A percentile compares a stretch with the other conserved stretches of the same genome.
Evolutionary conservation across 768 basidiomycete species (phyloP).

Genomic region (Lentinula boryana): DNA sequence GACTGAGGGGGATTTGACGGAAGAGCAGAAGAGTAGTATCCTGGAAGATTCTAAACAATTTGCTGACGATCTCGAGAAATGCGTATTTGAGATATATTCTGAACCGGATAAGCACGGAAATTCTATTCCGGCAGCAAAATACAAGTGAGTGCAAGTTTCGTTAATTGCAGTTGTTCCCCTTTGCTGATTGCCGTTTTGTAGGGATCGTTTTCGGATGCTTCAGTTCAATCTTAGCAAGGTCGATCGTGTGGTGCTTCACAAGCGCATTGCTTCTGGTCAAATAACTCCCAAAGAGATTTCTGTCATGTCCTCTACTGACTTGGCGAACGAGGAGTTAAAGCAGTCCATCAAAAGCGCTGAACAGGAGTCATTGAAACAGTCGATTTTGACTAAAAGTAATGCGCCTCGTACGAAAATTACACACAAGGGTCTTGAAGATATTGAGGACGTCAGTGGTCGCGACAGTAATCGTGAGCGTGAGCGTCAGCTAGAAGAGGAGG

Average conservation of each 20-base stretch:
- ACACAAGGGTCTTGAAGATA: constrained; percentile 89
- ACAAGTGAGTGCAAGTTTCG: constrained; percentile 55
- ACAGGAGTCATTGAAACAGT: constrained; percentile 78
- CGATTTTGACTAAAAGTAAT: constrained; percentile 68
- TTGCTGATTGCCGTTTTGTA: constrained; percentile 22
- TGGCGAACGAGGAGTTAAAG: constrained; percentile 83
- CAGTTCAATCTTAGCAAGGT: constrained; percentile 82
- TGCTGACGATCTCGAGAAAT: constrained; percentile 68
- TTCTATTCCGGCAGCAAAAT: constrained; percentile 62
- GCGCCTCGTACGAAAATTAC: constrained; percentile 78
- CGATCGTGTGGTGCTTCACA: constrained; percentile 76
- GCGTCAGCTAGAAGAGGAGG: constrained; percentile 58
- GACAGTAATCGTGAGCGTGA: constrained; percentile 42
- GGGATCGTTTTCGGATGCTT: constrained; percentile 88
- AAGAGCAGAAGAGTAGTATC: constrained; percentile 52
- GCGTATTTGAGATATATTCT: constrained; percentile 67
- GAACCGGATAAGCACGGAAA: constrained; percentile 72
- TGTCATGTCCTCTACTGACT: constrained; percentile 81
- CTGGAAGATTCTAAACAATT: constrained; percentile 56
- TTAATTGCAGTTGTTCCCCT: not conserved
- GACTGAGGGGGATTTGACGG: constrained; percentile 43
- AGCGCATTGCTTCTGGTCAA: constrained; percentile 61
- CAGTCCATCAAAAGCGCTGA: constrained; percentile 78
- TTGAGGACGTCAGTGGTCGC: constrained; percentile 68
- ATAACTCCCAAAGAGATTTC: constrained; percentile 72